These are phyloP conservation scores for Penstemon eatonii DNA, from an alignment of 257 asterid genomes.

Conservation along the genomic window DNA sequence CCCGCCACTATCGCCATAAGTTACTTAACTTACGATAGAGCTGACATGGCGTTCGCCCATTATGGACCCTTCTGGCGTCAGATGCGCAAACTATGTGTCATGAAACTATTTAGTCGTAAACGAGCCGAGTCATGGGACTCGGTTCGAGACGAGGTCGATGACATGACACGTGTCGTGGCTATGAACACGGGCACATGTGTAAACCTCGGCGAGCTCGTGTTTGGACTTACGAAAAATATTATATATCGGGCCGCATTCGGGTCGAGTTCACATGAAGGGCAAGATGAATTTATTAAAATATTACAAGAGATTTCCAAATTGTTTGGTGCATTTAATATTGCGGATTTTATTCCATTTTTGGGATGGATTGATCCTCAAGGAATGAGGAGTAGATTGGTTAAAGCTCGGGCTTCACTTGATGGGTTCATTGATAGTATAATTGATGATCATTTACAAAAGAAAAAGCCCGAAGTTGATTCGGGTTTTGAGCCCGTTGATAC, in stretches of 20 bases:
- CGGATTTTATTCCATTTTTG: slow-evolving; percentile 73
- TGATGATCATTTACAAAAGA: slow-evolving; percentile 64
- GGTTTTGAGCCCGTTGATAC: slow-evolving; percentile 29
- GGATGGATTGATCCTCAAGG: slow-evolving; percentile 74
- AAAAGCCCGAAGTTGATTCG: slow-evolving; percentile 25
- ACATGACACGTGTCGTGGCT: slow-evolving; percentile 44
- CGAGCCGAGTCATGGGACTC: slow-evolving; percentile 97
- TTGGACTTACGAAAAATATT: slow-evolving; percentile 66
- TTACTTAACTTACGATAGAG: slow-evolving; percentile 75
- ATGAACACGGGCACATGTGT: slow-evolving; percentile 40
- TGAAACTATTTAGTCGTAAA: slow-evolving; percentile 82
- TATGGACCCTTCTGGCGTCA: slow-evolving; percentile 98
- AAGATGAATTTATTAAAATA: slow-evolving; percentile 65
- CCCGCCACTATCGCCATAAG: slow-evolving; percentile 75
- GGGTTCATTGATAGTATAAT: slow-evolving; percentile 70
- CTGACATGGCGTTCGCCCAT: slow-evolving; percentile 94
- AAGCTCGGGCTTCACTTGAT: slow-evolving; percentile 72
- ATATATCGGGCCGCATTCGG: slow-evolving; percentile 89
- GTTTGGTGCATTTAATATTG: slow-evolving; percentile 74
- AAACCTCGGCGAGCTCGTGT: slow-evolving; percentile 80
- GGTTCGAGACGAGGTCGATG: slow-evolving; percentile 78
- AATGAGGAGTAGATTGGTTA: slow-evolving; percentile 41
- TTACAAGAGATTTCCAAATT: slow-evolving; percentile 76
- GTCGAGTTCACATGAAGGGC: slow-evolving; percentile 64
- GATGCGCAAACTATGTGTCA: slow-evolving; percentile 85